Evolutionary conservation across 441 rosid species (phyloP).

Genomic region (Macaranga tanarius): DNA sequence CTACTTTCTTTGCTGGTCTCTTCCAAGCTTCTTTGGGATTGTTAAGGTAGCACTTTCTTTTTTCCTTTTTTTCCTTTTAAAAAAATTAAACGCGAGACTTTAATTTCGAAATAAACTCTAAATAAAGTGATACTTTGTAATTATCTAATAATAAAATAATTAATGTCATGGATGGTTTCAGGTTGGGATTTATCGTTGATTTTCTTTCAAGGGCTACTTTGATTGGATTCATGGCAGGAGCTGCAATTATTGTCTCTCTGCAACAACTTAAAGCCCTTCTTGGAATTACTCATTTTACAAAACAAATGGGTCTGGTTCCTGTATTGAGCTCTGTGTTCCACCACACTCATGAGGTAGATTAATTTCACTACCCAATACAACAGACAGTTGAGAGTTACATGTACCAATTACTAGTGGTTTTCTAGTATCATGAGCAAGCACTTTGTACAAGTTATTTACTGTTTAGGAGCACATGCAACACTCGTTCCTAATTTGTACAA

Average conservation of each 20-base stretch:
- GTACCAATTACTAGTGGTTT: too few species aligned
- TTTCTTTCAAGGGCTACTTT: conserved; percentile 81
- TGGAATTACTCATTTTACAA: conserved; percentile 83
- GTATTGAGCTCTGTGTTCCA: conserved; percentile 78
- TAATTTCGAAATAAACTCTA: neutral
- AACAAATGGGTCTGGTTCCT: conserved; percentile 68
- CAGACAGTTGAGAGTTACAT: too few species aligned
- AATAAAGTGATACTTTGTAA: neutral
- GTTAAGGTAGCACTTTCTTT: conserved; percentile 44
- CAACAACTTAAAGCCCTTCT: conserved; percentile 85
- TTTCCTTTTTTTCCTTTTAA: neutral
- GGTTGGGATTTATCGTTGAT: conserved; percentile 86
- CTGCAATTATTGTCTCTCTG: conserved; percentile 80
- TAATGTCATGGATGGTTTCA: conserved; percentile 12
- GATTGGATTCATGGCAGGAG: conserved; percentile 95
- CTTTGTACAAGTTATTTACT: too few species aligned
- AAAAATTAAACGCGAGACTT: too few species aligned
- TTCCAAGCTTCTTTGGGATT: conserved; percentile 89
- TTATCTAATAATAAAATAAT: neutral
- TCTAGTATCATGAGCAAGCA: too few species aligned
- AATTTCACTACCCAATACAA: neutral
- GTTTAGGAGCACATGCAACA: too few species aligned
- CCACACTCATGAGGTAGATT: conserved; percentile 56
- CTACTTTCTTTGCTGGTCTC: conserved; percentile 91
- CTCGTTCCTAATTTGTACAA: too few species aligned